A percentile compares a stretch with the other conserved stretches of the same genome.
These are phyloP conservation scores for Penicillium expansum DNA, from an alignment of 2,329 filamentous ascomycete genomes.

Conservation along the genomic window DNA sequence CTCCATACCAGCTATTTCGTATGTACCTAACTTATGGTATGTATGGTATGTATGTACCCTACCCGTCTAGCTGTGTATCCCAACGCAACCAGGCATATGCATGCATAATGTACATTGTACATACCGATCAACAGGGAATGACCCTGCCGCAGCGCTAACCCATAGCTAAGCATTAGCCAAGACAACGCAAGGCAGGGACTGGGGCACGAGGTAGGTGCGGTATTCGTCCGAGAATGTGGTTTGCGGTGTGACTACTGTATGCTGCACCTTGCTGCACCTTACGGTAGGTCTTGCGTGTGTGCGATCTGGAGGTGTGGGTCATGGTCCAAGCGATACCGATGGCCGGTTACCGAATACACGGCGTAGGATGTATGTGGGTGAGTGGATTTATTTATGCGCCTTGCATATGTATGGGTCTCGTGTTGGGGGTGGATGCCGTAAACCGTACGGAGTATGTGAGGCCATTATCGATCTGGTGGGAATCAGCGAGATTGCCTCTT, in stretches of 20 bases:
- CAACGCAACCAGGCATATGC: neutral
- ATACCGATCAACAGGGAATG: neutral
- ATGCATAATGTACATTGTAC: neutral
- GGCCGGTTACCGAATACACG: neutral
- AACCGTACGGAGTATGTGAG: too few relatives aligned
- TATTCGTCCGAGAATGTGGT: neutral
- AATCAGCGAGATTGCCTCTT: neutral
- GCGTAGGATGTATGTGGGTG: neutral
- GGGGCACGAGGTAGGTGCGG: neutral
- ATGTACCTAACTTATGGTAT: neutral
- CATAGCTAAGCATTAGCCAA: slow-evolving; percentile 12
- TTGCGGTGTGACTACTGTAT: neutral
- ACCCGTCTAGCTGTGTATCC: neutral
- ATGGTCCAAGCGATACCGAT: neutral
- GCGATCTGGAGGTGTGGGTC: neutral
- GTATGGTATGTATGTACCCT: neutral
- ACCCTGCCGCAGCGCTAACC: neutral
- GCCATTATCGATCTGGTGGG: neutral
- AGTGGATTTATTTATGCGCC: neutral
- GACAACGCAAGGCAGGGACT: neutral
- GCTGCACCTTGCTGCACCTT: neutral
- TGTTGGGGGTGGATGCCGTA: too few relatives aligned
- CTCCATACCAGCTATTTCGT: neutral
- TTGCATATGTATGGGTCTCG: neutral
- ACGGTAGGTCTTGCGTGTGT: neutral